phyloP scores from a whole-genome alignment of 345 rosid genomes.

The Eucalyptus brandiana region DNA sequence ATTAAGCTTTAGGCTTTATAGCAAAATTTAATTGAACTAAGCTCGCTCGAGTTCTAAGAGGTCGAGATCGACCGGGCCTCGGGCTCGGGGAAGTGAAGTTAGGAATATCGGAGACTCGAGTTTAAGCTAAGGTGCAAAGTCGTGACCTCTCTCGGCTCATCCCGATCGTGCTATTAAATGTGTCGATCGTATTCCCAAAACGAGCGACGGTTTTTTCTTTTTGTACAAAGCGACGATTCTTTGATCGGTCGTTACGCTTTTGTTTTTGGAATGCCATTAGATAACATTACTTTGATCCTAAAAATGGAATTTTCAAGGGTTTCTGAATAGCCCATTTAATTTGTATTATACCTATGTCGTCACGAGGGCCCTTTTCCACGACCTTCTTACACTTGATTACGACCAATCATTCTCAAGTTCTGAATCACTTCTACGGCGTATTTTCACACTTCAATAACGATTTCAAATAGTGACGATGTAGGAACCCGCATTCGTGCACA shows the following conservation, averaged over 20 bases:
- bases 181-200: not conserved
- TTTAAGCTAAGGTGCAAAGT: not conserved
- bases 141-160: accelerated
- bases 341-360: not conserved
- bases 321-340: not conserved
- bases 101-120: not conserved
- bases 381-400: not conserved
- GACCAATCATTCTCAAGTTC: not conserved
- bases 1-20: not conserved
- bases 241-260: not conserved
- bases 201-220: not conserved
- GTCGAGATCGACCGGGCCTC: not conserved
- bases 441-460: not conserved
- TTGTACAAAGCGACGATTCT: not conserved
- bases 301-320: not conserved
- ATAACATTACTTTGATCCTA: not conserved
- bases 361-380: not conserved
- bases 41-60: not conserved
- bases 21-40: too few species aligned
- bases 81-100: not conserved
- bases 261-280: not conserved
- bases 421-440: not conserved
- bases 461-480: not conserved
- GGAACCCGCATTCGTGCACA: not conserved
- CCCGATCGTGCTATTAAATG: not conserved